A percentile compares a stretch with the other conserved stretches of the same genome.
Conservation (phyloP, 148 eudicot species). For the Chenopodium suecicum region DNA sequence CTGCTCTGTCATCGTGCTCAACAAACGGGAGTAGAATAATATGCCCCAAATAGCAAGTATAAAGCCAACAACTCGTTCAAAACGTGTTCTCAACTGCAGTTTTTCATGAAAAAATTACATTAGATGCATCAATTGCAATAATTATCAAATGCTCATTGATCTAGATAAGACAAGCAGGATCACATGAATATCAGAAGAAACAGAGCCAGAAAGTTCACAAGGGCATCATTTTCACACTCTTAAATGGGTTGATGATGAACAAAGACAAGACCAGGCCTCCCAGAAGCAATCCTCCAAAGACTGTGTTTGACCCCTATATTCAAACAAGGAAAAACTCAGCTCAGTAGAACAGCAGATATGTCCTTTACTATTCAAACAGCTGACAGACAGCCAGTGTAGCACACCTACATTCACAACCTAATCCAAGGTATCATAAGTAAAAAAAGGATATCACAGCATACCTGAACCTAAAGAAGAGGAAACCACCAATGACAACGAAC, state of each 20-base stretch:
- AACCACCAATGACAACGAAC: conserved; percentile 69
- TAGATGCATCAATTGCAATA: not conserved
- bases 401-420: not conserved
- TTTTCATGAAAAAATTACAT: conserved; percentile 11
- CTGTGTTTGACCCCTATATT: conserved; percentile 58
- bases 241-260: conserved; percentile 83
- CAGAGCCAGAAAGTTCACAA: conserved; percentile 21
- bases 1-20: conserved; percentile 99
- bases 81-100: conserved; percentile 75
- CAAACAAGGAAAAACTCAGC: conserved; percentile 17
- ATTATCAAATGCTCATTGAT: not conserved
- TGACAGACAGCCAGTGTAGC: not conserved
- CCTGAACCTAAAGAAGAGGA: conserved; percentile 83
- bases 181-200: conserved; percentile 26
- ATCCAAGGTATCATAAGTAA: not conserved
- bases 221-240: conserved; percentile 48
- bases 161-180: conserved; percentile 16
- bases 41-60: conserved; percentile 97
- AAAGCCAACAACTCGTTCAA: conserved; percentile 93
- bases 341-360: not conserved
- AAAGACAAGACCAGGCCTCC: conserved; percentile 98
- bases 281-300: conserved; percentile 91
- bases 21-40: conserved; percentile 87
- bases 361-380: not conserved
- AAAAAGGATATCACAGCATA: conserved; percentile 26